Evolutionary conservation across 192 early-diverging fungal genomes (phyloP).

Genomic region (Mortierella claussenii): DNA sequence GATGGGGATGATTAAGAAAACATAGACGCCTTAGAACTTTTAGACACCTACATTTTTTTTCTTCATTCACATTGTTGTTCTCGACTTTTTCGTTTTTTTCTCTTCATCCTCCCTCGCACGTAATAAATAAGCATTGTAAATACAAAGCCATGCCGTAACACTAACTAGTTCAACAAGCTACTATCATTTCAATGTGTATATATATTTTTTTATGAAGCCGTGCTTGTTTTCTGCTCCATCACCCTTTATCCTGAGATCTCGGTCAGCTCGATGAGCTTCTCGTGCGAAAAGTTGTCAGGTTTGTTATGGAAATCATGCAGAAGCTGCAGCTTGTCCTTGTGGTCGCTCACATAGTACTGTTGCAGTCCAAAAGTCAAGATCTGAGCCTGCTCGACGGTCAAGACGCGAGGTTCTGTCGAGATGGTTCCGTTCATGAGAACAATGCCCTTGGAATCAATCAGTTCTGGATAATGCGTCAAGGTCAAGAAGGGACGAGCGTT

Average conservation of each 20-base stretch:
- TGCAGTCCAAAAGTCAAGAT: slow-evolving; percentile 83
- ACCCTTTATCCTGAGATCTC: slow-evolving; percentile 53
- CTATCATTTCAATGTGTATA: not conserved
- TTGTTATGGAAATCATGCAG: slow-evolving; percentile 83
- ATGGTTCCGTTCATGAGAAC: slow-evolving; percentile 93
- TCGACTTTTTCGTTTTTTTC: not conserved
- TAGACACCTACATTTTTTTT: too few species aligned
- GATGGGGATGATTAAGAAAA: not conserved
- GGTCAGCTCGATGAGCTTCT: slow-evolving; percentile 60
- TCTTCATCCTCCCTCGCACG: not conserved
- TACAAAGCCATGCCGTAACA: too few species aligned
- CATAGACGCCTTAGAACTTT: too few species aligned
- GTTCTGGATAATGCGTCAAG: slow-evolving; percentile 89
- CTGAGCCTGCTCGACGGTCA: slow-evolving; percentile 78
- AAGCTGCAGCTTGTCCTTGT: slow-evolving; percentile 67
- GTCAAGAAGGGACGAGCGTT: slow-evolving; percentile 85
- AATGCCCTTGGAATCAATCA: slow-evolving; percentile 80
- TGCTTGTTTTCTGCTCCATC: not conserved
- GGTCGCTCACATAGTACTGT: slow-evolving; percentile 88
- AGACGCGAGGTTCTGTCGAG: slow-evolving; percentile 58
- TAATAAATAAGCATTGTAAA: slow-evolving; percentile 23
- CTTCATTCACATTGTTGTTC: too few species aligned
- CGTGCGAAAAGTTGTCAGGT: slow-evolving; percentile 81
- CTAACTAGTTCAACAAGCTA: too few species aligned
- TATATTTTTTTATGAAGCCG: slow-evolving; percentile 1